Base-by-base conservation (phyloP, 805 yeast species). In the Henningerozyma blattae region DNA sequence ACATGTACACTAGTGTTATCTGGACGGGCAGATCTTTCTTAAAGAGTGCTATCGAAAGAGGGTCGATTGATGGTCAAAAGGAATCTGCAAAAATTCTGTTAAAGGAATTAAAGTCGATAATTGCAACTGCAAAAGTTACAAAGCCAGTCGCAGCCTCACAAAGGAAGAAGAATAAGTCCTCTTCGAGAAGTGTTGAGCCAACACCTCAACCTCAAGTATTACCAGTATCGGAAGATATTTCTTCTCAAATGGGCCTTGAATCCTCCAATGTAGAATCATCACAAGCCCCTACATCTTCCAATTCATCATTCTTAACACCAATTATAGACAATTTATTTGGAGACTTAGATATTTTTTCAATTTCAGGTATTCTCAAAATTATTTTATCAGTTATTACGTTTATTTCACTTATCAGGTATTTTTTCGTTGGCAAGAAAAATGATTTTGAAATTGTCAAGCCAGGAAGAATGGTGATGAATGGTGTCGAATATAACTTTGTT, bases 21-120 rank as follows among this genome's bases (percentile, higher is more conserved):
- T 82, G 93, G 93, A 62, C 75, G 1, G 82, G 81, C 5, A 75
- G 74, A 44, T 75, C 84, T 22, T 77, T 86, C 79, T 67, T 82
- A 42, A 81, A 79, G 52, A 70, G 82, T 15, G 75, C 81, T 0
- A 72, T 82, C 41, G 93, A 82, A 47, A 80, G 71, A 39, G 86
- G 85, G 28, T 67, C 85, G 4, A 69, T 77, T 36, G 75, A 76
- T 27, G 93, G 91, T 0, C 94, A 82, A 52, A 75, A 71, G 42
- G 75, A 72, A 16, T 64, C 79, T 0, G 63, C 71, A 34, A 43
- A 37, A 4, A 58, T 65, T 1, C 43, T 78, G 50, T 55, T 70
- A 3, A 59, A 58, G 6, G 73, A 70, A 35, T 20, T 63, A 4
- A 54, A 50, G 32, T 47, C 44, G 4, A 52, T 59, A 9, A 47